These are phyloP conservation scores for Malus sylvestris DNA, from an alignment of 306 rosid species.

Conservation along the genomic window DNA sequence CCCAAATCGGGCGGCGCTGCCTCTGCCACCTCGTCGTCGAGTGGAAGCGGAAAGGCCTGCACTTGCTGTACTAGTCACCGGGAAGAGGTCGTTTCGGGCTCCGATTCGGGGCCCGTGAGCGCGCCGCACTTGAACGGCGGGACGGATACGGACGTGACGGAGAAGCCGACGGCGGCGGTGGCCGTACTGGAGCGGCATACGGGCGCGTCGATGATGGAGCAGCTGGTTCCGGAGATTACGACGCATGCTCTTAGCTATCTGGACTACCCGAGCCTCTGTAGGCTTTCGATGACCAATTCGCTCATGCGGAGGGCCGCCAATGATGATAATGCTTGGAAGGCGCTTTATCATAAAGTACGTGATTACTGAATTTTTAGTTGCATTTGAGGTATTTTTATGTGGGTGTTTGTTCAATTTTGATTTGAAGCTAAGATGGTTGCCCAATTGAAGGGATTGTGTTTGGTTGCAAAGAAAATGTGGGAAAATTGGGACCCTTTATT, in stretches of 20 bases:
- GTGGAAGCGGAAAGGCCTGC: conserved; percentile 17
- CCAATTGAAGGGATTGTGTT: not conserved
- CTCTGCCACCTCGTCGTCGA: not conserved
- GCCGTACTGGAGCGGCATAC: conserved; percentile 45
- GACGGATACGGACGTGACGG: conserved; percentile 31
- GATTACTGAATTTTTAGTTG: not conserved
- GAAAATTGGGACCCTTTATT: not conserved
- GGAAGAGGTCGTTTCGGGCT: conserved; percentile 24
- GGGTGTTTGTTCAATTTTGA: not conserved
- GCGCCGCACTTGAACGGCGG: conserved; percentile 65
- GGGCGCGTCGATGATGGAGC: conserved; percentile 98
- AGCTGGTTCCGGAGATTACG: conserved; percentile 95
- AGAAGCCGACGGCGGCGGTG: conserved; percentile 24
- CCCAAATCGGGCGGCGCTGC: conserved; percentile 14
- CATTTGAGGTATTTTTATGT: not conserved
- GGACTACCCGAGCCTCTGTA: conserved; percentile 91
- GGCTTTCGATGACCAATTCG: conserved; percentile 93
- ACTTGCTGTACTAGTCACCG: conserved; percentile 33
- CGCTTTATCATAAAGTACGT: conserved; percentile 88
- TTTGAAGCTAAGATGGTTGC: not conserved
- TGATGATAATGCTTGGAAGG: conserved; percentile 98
- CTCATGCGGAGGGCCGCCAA: conserved; percentile 94
- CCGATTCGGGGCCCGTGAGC: conserved; percentile 24
- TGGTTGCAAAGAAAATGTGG: not conserved
- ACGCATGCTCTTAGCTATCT: conserved; percentile 96